These are phyloP conservation scores for Septoria linicola DNA, from an alignment of 2,329 filamentous ascomycete genomes.

Conservation along the genomic window DNA sequence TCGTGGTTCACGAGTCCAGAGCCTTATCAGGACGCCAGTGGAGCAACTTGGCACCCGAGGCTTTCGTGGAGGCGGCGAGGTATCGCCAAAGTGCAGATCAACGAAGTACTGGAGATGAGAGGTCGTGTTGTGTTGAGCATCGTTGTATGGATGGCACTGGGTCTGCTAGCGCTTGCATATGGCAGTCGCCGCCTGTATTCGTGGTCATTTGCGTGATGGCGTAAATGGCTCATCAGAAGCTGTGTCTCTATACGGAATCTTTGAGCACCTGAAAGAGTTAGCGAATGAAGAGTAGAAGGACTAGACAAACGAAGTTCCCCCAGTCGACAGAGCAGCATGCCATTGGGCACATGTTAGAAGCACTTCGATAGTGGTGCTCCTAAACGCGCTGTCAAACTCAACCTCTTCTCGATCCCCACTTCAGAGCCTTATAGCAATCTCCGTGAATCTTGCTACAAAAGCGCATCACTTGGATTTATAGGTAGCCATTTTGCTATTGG, in stretches of 20 bases:
- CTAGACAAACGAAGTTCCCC: too few relatives aligned
- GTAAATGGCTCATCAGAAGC: neutral
- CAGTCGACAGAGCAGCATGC: too few relatives aligned
- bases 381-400: neutral
- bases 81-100: slow-evolving; percentile 61
- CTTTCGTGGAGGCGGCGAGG: slow-evolving; percentile 48
- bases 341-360: neutral
- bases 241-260: neutral
- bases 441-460: neutral
- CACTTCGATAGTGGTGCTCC: neutral
- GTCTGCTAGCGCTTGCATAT: slow-evolving; percentile 24
- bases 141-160: slow-evolving; percentile 38
- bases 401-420: neutral
- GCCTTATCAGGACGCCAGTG: slow-evolving; percentile 44
- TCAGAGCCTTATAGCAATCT: neutral
- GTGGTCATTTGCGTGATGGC: slow-evolving; percentile 19
- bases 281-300: too few relatives aligned
- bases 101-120: slow-evolving; percentile 63
- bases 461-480: neutral
- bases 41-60: slow-evolving; percentile 35
- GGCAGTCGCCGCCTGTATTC: slow-evolving; percentile 26
- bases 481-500: neutral
- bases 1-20: slow-evolving; percentile 43
- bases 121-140: slow-evolving; percentile 55
- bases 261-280: neutral